Conservation (phyloP, 1,139 yeast genomes). For the Taiozyma sp. region DNA sequence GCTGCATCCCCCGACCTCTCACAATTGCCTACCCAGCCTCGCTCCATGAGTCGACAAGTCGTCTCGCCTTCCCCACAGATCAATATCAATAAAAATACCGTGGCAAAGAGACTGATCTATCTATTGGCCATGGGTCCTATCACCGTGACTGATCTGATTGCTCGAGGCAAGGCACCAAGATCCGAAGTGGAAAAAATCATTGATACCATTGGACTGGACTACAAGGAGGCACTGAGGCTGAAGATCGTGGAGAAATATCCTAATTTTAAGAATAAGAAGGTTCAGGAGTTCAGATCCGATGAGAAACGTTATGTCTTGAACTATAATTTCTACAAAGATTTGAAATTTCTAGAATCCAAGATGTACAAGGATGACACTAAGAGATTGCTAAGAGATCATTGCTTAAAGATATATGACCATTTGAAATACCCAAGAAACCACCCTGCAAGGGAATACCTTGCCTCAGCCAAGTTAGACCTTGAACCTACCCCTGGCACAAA, state of each 20-base stretch:
- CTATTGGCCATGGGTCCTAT: constrained; percentile 18
- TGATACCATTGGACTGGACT: constrained; percentile 7
- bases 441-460: constrained; percentile 12
- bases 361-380: constrained; percentile 3
- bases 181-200: constrained; percentile 11
- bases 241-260: constrained; percentile 10
- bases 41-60: not conserved
- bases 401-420: constrained; percentile 13
- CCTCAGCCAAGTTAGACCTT: not conserved
- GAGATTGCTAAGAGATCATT: constrained; percentile 11
- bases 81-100: not conserved
- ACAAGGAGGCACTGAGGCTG: constrained; percentile 2
- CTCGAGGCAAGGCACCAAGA: constrained; percentile 5
- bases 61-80: not conserved
- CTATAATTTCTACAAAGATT: constrained; percentile 12
- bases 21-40: not conserved
- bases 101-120: constrained; percentile 9
- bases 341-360: constrained; percentile 12
- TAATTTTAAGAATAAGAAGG: not conserved
- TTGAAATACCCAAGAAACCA: constrained; percentile 12
- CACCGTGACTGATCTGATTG: constrained; percentile 8
- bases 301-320: constrained; percentile 11
- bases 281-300: not conserved
- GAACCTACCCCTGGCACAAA: not conserved
- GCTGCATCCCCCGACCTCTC: not conserved